Percentiles rank a stretch among this genome's conserved stretches.
Conservation (phyloP, 1,284 basidiomycete species). For the Cutaneotrichosporon cyanovorans region DNA sequence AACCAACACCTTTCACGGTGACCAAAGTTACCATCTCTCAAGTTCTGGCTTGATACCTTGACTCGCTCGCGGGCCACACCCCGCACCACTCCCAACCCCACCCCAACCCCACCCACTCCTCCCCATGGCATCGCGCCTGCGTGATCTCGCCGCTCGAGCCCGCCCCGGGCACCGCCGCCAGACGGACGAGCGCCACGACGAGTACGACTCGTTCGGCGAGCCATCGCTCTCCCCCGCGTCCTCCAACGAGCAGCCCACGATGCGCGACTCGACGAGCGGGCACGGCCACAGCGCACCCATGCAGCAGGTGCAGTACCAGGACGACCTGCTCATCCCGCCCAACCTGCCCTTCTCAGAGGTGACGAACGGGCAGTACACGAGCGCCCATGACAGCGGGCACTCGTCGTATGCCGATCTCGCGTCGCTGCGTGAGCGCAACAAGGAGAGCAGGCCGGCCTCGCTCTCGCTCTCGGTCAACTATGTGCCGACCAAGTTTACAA, state of each 20-base stretch:
- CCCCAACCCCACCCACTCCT: not conserved
- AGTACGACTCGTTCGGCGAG: slow-evolving; percentile 1
- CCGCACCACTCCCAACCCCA: not conserved
- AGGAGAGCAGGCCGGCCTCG: slow-evolving; percentile 22
- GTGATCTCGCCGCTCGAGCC: slow-evolving; percentile 8
- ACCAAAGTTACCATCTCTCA: no score
- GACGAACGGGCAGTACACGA: slow-evolving; percentile 13
- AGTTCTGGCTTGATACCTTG: no score
- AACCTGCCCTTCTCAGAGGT: slow-evolving; percentile 25
- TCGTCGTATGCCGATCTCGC: slow-evolving; percentile 19
- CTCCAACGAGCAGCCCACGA: not conserved
- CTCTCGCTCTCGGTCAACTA: slow-evolving; percentile 57
- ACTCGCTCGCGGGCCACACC: no score
- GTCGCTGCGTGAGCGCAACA: slow-evolving; percentile 15
- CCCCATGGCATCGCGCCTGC: not conserved
- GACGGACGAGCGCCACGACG: not conserved
- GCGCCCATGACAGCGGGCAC: slow-evolving; percentile 13
- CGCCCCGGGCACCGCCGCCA: slow-evolving; percentile 2
- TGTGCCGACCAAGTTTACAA: slow-evolving; percentile 59
- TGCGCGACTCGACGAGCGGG: not conserved
- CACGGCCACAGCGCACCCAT: slow-evolving; percentile 11
- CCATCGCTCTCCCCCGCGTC: slow-evolving; percentile 4
- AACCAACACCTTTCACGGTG: no score
- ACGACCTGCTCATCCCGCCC: slow-evolving; percentile 26
- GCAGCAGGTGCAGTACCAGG: slow-evolving; percentile 23